Evolutionary conservation across 2,329 filamentous ascomycete genomes (phyloP).

Genomic region (Aquanectria penicillioides): DNA sequence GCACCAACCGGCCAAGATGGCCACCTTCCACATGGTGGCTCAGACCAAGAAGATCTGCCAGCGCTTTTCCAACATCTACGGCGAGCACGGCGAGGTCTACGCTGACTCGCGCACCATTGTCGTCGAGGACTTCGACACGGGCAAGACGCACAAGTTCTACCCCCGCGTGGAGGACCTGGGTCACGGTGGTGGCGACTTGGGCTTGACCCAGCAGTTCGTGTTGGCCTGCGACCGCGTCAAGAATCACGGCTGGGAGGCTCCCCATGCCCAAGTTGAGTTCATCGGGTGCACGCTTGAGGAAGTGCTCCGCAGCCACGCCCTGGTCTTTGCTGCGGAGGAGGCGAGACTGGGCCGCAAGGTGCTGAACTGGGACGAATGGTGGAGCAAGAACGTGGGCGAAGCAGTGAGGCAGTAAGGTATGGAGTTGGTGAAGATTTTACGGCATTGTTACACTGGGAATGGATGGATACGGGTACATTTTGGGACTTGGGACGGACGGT

Average conservation of each 20-base stretch:
- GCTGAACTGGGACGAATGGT: constrained; percentile 82
- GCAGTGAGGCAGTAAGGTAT: constrained; percentile 4
- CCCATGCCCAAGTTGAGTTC: constrained; percentile 77
- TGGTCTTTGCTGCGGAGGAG: constrained; percentile 95
- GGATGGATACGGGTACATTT: too few species aligned
- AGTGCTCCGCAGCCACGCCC: constrained; percentile 85
- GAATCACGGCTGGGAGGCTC: constrained; percentile 71
- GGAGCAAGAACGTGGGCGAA: constrained; percentile 57
- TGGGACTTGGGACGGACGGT: neutral
- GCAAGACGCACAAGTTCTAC: constrained; percentile 43
- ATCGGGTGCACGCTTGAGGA: constrained; percentile 89
- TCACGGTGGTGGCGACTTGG: constrained; percentile 53
- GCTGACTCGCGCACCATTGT: constrained; percentile 84
- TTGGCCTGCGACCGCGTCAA: constrained; percentile 83
- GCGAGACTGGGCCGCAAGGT: constrained; percentile 76
- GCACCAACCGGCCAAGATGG: constrained; percentile 79
- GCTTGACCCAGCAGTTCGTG: constrained; percentile 84
- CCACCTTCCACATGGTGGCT: constrained; percentile 93
- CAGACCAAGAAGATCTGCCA: constrained; percentile 89
- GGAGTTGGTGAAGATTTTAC: neutral
- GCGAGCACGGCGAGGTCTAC: constrained; percentile 83
- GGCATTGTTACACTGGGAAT: too few species aligned
- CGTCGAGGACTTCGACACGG: constrained; percentile 68
- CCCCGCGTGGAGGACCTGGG: constrained; percentile 49
- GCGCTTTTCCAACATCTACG: constrained; percentile 86